Base-by-base conservation (phyloP, 257 asterid genomes). In the Lavandula angustifolia region DNA sequence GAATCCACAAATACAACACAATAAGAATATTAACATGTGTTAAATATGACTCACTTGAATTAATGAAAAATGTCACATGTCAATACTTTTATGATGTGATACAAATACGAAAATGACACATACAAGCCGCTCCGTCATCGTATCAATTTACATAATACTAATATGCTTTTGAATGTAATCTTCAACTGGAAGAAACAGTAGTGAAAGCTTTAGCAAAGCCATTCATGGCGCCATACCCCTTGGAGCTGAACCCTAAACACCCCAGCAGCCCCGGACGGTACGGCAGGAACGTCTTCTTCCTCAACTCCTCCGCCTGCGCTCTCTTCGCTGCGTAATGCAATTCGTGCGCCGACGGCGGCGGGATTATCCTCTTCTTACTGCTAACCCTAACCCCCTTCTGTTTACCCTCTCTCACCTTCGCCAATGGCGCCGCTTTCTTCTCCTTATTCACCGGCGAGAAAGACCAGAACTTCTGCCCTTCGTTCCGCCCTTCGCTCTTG, bases 261-360 rank as follows among this genome's bases (percentile, higher is more conserved):
- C 95, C 90, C 38, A 88, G 68, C 72, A 86, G 59, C 0, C 96
- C 96, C 63, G 84, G 92, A 50, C 84, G 37, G 57, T 88, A 88
- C 0, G 96, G 95, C 48, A 88, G 69, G 62, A 80, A 88, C 13
- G 96, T 88, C 82, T 82, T 86, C 79, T 73, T 88, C 86, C 86
- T 82, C 95, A 86, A 75, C 82, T 88, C 95, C 73, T 86, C 96
- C 34, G 95, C 87, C 73, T 88, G 96, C 32, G 96, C 96, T 12
- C 90, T 69, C 62, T 88, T 82, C 9, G 86, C 74, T 0, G 89
- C 81, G 82, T 88, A 88, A 66, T 83, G 94, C 75, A 86, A n/a
- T 49, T 91, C 96, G n/a, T 91, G 98, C n/a, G 98, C 81, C 3
- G 96, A 91, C 17, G 98, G 79, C 3, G 96, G 80, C 4, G 82